These are phyloP conservation scores for Triticum urartu DNA, from an alignment of 176 grass and related monocot genomes.

Conservation along the genomic window DNA sequence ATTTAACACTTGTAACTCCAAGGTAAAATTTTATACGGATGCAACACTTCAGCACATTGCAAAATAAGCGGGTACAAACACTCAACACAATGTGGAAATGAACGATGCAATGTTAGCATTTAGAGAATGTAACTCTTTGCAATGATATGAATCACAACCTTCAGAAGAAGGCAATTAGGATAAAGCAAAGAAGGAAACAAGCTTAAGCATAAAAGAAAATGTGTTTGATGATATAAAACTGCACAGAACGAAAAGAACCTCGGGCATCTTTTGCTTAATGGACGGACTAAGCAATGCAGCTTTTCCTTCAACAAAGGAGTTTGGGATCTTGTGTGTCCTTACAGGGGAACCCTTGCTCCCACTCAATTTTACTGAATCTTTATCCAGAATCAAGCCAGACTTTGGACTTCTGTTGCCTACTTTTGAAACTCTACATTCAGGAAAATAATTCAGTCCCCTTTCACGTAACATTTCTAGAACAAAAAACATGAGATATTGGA, in stretches of 20 bases:
- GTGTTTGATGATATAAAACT: constrained; percentile 14
- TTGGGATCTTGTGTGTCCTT: constrained; percentile 29
- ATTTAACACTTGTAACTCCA: neutral
- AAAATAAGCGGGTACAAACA: constrained; percentile 23
- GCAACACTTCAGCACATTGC: neutral
- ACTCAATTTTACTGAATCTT: constrained; percentile 32
- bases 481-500: neutral
- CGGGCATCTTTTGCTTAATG: constrained; percentile 49
- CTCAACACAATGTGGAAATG: neutral
- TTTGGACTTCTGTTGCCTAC: constrained; percentile 41
- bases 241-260: constrained; percentile 43
- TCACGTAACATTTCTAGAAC: constrained; percentile 21
- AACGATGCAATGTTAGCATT: constrained; percentile 12
- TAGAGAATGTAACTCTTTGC: constrained; percentile 2
- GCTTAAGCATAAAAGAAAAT: constrained; percentile 19
- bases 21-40: neutral
- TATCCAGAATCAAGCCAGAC: constrained; percentile 33
- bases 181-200: constrained; percentile 33
- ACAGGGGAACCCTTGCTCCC: constrained; percentile 40
- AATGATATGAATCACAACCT: constrained; percentile 13
- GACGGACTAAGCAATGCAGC: constrained; percentile 45
- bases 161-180: neutral
- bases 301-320: constrained; percentile 40
- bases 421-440: constrained; percentile 53
- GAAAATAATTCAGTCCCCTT: constrained; percentile 32